Evolutionary conservation across 192 early-diverging fungal species (phyloP).

Genomic region (Gryganskiella cystojenkinii): DNA sequence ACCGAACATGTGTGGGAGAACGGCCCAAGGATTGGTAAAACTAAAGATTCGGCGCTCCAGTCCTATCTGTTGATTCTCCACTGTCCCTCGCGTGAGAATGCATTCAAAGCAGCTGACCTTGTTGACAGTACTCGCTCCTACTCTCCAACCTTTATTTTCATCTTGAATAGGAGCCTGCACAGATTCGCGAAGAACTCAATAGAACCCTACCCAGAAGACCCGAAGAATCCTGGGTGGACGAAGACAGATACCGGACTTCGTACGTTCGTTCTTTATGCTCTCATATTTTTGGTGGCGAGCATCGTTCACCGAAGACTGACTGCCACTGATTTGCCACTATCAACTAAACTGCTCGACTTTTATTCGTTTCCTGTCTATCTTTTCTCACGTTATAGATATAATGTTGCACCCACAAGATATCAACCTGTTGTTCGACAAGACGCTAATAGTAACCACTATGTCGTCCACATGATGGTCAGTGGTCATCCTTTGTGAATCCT

Average conservation of each 20-base stretch:
- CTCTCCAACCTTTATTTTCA: not conserved
- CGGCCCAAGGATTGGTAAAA: constrained; percentile 43
- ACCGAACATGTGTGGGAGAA: constrained; percentile 54
- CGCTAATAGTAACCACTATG: constrained; percentile 12
- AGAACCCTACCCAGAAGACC: constrained; percentile 37
- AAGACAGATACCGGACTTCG: constrained; percentile 46
- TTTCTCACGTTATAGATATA: constrained; percentile 45
- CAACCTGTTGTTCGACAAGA: constrained; percentile 55
- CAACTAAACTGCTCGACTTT: not conserved
- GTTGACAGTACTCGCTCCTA: not conserved
- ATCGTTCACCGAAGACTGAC: not conserved
- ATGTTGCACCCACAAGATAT: constrained; percentile 59
- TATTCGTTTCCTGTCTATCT: constrained; percentile 9
- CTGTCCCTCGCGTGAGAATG: not conserved
- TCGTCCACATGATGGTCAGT: constrained; percentile 64
- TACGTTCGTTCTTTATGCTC: constrained; percentile 7
- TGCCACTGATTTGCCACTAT: not conserved
- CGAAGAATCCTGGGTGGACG: constrained; percentile 38
- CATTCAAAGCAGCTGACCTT: not conserved
- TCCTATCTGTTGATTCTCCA: not conserved
- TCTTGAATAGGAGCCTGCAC: constrained; percentile 16
- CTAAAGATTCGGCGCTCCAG: too few species aligned
- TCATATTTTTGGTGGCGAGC: not conserved
- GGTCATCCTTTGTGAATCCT: too few species aligned
- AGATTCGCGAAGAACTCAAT: constrained; percentile 37